Conservation (phyloP, 768 basidiomycete species). For the Stropharia rugosoannulata region DNA sequence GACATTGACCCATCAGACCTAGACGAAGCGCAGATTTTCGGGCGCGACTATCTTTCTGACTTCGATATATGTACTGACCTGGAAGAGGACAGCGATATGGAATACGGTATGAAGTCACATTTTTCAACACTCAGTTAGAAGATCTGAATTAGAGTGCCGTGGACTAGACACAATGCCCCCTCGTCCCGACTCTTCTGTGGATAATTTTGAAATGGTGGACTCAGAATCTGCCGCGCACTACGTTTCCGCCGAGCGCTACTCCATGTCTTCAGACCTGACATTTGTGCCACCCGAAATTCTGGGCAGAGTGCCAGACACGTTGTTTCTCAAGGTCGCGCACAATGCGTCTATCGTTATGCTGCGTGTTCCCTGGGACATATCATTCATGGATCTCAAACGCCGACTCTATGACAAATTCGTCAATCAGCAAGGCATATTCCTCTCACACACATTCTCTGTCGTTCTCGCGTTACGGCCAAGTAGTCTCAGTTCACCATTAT, state of each 20-base stretch:
- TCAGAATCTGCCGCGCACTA: background rate
- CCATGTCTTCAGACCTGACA: background rate
- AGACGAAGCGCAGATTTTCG: slow-evolving; percentile 12
- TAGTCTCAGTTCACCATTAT: background rate
- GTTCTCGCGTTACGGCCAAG: slow-evolving; percentile 44
- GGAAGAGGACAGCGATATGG: slow-evolving; percentile 8
- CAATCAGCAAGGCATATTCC: slow-evolving; percentile 54
- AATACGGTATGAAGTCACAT: slow-evolving; percentile 2
- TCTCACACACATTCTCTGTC: slow-evolving; percentile 55
- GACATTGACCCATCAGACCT: background rate
- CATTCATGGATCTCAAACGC: slow-evolving; percentile 53
- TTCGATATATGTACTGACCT: slow-evolving; percentile 10
- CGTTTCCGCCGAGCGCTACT: background rate
- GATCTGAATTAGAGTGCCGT: background rate
- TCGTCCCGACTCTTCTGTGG: slow-evolving; percentile 15
- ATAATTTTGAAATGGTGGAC: slow-evolving; percentile 9
- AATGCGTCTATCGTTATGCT: slow-evolving; percentile 64
- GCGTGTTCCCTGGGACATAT: slow-evolving; percentile 44
- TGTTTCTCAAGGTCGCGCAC: slow-evolving; percentile 65
- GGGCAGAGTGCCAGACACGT: slow-evolving; percentile 9
- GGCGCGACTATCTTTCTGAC: slow-evolving; percentile 12
- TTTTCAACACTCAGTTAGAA: background rate
- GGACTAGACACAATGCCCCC: slow-evolving; percentile 15
- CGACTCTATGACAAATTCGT: slow-evolving; percentile 67
- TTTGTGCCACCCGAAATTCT: background rate